phyloP scores from a whole-genome alignment of 2,329 filamentous ascomycete genomes.

The Clarireedia monteithiana region DNA sequence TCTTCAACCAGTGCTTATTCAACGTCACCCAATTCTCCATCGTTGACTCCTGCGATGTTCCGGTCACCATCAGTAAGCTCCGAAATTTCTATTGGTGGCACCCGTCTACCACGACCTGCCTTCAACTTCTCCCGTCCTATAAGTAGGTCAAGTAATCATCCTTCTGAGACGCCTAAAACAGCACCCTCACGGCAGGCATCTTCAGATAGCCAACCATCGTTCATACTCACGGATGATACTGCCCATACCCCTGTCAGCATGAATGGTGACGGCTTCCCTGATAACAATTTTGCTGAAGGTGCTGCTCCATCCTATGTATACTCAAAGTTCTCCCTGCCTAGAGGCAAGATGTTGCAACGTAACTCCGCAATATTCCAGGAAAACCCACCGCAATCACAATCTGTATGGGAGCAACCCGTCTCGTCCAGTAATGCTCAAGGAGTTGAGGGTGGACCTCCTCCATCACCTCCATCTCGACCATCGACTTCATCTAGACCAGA shows the following conservation, averaged over 20 bases:
- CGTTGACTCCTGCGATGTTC: constrained; percentile 45
- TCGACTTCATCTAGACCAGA: constrained; percentile 42
- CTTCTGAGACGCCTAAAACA: constrained; percentile 38
- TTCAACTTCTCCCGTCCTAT: constrained; percentile 94
- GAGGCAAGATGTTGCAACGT: constrained; percentile 71
- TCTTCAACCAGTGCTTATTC: constrained; percentile 64
- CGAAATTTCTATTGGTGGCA: constrained; percentile 59
- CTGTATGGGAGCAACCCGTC: constrained; percentile 49
- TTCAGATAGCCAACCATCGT: constrained; percentile 56
- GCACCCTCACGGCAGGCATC: constrained; percentile 54
- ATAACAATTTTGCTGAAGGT: constrained; percentile 37
- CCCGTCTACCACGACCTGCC: constrained; percentile 57
- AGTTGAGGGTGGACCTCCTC: constrained; percentile 42
- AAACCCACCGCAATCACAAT: constrained; percentile 42
- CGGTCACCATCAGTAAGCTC: constrained; percentile 82
- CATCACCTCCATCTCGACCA: constrained; percentile 53
- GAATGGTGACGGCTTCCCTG: constrained; percentile 60
- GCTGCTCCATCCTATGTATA: constrained; percentile 74
- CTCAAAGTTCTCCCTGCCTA: constrained; percentile 73
- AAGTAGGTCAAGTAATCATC: constrained; percentile 55
- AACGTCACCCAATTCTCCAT: constrained; percentile 56
- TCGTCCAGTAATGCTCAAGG: constrained; percentile 37
- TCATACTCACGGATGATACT: constrained; percentile 56
- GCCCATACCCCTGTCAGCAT: constrained; percentile 65
- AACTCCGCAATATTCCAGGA: constrained; percentile 53